Evolutionary conservation across 352 stramenopile species (phyloP).

Genomic region (Globisporangium emineosum): DNA sequence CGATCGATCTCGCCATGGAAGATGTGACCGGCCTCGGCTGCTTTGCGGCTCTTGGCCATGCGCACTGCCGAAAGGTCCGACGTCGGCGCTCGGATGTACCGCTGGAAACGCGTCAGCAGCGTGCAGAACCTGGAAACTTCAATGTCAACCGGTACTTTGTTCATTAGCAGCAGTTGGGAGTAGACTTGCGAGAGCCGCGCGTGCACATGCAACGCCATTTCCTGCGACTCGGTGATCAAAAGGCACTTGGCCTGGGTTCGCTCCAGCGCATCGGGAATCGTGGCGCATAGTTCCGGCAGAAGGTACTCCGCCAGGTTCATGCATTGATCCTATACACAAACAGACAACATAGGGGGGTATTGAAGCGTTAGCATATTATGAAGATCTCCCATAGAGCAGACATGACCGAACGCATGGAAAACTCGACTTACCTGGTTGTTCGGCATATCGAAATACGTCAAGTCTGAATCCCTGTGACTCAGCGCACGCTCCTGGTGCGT

Average conservation of each 20-base stretch:
- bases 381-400: no score
- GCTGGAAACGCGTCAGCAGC: constrained; percentile 10
- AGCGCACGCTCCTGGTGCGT: not conserved
- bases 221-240: constrained; percentile 1
- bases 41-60: constrained; percentile 2
- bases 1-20: constrained; percentile 9
- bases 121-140: constrained; percentile 5
- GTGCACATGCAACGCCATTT: constrained; percentile 7
- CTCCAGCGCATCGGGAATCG: constrained; percentile 6
- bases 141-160: not conserved
- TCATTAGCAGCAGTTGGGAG: not conserved
- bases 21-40: not conserved
- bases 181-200: constrained; percentile 1
- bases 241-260: constrained; percentile 4
- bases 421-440: not conserved
- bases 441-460: not conserved
- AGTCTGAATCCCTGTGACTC: not conserved
- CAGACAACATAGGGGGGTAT: not conserved
- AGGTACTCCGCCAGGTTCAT: constrained; percentile 9
- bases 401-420: no score
- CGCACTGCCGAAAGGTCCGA: not conserved
- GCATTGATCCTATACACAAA: not conserved
- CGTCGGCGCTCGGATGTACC: constrained; percentile 3
- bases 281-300: constrained; percentile 3
- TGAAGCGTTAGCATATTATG: not conserved